A percentile compares a stretch with the other conserved stretches of the same genome.
Conservation (phyloP, 1,284 basidiomycete species). For the Rhodotorula sp. region DNA sequence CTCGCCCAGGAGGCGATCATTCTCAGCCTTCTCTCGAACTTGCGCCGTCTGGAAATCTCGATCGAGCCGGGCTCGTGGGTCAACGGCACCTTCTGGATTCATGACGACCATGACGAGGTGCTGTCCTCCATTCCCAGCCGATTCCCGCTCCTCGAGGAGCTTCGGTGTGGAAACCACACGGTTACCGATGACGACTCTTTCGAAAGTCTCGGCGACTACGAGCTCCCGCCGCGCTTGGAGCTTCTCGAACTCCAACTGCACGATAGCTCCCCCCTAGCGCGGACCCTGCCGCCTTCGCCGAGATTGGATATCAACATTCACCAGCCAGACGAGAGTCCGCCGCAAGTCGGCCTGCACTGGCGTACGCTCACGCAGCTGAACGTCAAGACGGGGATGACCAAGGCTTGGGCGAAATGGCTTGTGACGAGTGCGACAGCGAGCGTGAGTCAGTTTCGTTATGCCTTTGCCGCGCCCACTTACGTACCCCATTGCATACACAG, state of each 20-base stretch:
- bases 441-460: neutral
- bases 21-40: neutral
- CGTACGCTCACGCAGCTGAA: neutral
- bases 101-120: neutral
- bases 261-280: neutral
- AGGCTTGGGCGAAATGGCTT: neutral
- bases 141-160: neutral
- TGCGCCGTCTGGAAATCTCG: neutral
- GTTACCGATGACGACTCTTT: neutral
- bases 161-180: neutral
- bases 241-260: neutral
- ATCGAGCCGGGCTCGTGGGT: neutral
- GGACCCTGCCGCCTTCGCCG: neutral
- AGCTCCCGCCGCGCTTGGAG: neutral
- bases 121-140: neutral
- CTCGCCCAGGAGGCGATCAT: neutral
- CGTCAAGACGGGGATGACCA: neutral
- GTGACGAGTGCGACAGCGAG: too few relatives aligned
- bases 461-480: neutral
- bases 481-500: too few relatives aligned
- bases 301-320: neutral
- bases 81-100: neutral
- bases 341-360: neutral
- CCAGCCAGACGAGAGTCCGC: neutral
- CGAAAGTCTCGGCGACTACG: neutral